Conservation (phyloP, 2,329 filamentous ascomycete genomes). For the Nannizziopsis arthrosporioides region DNA sequence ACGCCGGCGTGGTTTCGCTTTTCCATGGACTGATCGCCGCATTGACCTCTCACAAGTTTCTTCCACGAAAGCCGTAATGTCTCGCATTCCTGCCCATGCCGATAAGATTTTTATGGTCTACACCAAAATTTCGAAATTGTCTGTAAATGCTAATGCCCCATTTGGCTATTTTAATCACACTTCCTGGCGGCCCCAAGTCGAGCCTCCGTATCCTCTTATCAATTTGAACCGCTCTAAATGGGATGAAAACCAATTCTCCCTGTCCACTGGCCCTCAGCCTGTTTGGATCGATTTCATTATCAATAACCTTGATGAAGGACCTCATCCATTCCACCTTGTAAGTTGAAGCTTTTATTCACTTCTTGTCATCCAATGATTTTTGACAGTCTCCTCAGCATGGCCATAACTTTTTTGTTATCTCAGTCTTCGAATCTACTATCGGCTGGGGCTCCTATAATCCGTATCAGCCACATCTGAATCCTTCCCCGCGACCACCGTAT, state of each 20-base stretch:
- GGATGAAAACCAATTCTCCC: slow-evolving; percentile 34
- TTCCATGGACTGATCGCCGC: background rate
- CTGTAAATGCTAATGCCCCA: slow-evolving; percentile 34
- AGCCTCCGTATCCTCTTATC: slow-evolving; percentile 26
- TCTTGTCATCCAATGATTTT: too few species aligned
- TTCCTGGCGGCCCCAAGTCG: slow-evolving; percentile 32
- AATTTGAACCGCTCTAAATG: slow-evolving; percentile 28
- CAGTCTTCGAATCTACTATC: slow-evolving; percentile 20
- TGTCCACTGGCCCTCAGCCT: slow-evolving; percentile 21
- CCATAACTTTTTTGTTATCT: slow-evolving; percentile 27
- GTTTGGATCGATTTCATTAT: slow-evolving; percentile 39
- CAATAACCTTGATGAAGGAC: slow-evolving; percentile 42
- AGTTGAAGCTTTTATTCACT: slow-evolving; percentile 5
- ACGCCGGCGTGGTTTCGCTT: background rate
- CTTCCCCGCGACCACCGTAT: slow-evolving; percentile 9
- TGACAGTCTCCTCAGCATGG: slow-evolving; percentile 22
- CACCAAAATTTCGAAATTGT: slow-evolving; percentile 36
- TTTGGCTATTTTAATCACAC: slow-evolving; percentile 41
- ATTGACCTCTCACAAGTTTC: slow-evolving; percentile 22
- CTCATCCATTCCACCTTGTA: slow-evolving; percentile 42
- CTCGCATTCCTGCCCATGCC: slow-evolving; percentile 21
- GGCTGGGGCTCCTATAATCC: slow-evolving; percentile 33
- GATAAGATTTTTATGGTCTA: slow-evolving; percentile 38
- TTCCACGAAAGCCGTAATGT: slow-evolving; percentile 21
- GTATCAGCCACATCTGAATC: slow-evolving; percentile 15